Base-by-base conservation (phyloP, 140 eudicot species). In the Flaveria floridana region DNA sequence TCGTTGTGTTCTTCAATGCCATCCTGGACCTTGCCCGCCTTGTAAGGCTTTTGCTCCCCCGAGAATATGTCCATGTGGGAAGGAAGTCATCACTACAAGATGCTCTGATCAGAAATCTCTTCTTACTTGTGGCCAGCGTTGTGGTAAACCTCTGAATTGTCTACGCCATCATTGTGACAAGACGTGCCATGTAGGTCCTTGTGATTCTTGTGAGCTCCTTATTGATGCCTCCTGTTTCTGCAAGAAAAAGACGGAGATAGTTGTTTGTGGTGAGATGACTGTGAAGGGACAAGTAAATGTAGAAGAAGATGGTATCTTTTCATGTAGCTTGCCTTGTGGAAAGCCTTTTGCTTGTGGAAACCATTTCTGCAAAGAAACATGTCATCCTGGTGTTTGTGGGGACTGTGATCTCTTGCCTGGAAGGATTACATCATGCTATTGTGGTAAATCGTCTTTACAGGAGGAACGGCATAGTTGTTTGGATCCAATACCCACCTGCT, bases 21-120 rank as follows among this genome's bases (percentile, higher is more conserved):
- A 92, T 67, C 98, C 98, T n/a, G 98, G 98, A 2, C 98, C 98
- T 12, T 92, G 98, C 46, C 95, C 98, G 0, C 96, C 98, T 59
- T 92, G 96, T 64, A 89, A 89, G 84, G 95, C 98, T 58, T 92
- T 92, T 82, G 98, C 98, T 52, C 95, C 98, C 1, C 96, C 96
- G 3, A 76, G 88, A 13, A 61, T 72, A 65, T 92, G 98, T 76
- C 96, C 96, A 0, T 92, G 96, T 76, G 96, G 93, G 68, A 89
- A 89, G 85, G 81, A 92, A 68, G 85, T 84, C n/a, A 83, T 92
- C 37, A 84, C 92, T 11, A 86, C 90, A 25, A 87, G 98, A 82
- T 92, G 98, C 83, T 87, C 98, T 7, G 95, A 92, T 70, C 86
- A 84, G 74, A 89, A 80, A 78, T 84, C 93, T 34, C 92, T 84